These are phyloP conservation scores for Pneumocystis wakefieldiae DNA, from an alignment of 1,139 yeast species.

Conservation along the genomic window DNA sequence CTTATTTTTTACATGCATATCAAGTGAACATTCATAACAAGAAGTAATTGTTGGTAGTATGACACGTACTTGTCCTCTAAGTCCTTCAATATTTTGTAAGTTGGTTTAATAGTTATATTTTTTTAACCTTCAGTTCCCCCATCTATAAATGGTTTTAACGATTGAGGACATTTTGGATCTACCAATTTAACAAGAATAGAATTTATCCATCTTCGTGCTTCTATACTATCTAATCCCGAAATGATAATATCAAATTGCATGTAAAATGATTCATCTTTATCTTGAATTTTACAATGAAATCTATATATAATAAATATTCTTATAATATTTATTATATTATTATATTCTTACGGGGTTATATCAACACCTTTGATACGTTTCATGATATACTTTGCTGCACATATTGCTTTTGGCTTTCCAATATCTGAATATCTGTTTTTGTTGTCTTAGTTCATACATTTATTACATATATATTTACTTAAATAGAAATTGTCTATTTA, in stretches of 20 bases:
- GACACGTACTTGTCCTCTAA: constrained; percentile 80
- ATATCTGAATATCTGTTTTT: constrained; percentile 40
- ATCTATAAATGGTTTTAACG: constrained; percentile 68
- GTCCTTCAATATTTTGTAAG: constrained; percentile 32
- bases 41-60: constrained; percentile 73
- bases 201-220: constrained; percentile 86
- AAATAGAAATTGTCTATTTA: constrained; percentile 81
- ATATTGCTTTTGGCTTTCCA: constrained; percentile 66
- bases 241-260: constrained; percentile 55
- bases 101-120: neutral
- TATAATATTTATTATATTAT: neutral
- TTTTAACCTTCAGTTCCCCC: constrained; percentile 66
- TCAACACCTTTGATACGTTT: constrained; percentile 33
- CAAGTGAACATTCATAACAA: constrained; percentile 85
- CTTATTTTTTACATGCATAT: constrained; percentile 51
- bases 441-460: neutral
- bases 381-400: constrained; percentile 53
- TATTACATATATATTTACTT: neutral
- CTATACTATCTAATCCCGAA: constrained; percentile 81
- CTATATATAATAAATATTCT: constrained; percentile 1
- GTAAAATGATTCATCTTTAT: constrained; percentile 49
- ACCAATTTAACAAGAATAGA: constrained; percentile 54
- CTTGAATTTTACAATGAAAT: constrained; percentile 58
- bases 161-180: constrained; percentile 34
- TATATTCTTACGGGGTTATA: constrained; percentile 30